Evolutionary conservation across 257 asterid genomes (phyloP).

Genomic region (Solanum appendiculatum): DNA sequence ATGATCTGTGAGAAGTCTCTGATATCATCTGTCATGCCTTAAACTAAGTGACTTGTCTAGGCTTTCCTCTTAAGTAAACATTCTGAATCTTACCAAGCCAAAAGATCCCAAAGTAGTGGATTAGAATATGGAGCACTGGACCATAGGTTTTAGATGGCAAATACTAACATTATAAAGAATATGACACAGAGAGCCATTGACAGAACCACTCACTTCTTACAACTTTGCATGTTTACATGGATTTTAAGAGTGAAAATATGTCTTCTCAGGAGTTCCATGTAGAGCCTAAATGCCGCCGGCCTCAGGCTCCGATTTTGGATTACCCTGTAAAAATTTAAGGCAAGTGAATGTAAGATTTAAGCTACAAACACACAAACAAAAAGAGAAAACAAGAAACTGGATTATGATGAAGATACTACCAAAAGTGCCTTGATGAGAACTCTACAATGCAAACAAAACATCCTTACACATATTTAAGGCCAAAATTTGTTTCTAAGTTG

Average conservation of each 20-base stretch:
- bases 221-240: constrained; percentile 38
- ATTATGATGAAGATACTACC: neutral
- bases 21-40: neutral
- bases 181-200: neutral
- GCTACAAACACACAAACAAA: neutral
- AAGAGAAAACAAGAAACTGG: neutral
- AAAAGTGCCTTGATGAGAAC: neutral
- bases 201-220: constrained; percentile 56
- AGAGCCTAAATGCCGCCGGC: constrained; percentile 88
- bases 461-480: neutral
- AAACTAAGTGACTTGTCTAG: neutral
- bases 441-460: neutral
- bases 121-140: neutral
- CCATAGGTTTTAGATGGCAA: neutral
- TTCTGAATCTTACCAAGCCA: neutral
- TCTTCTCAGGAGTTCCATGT: constrained; percentile 76
- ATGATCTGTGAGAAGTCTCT: neutral
- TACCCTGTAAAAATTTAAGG: constrained; percentile 41
- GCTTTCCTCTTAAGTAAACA: neutral
- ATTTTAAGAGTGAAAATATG: constrained; percentile 59
- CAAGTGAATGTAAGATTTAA: neutral
- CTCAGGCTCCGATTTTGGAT: constrained; percentile 54
- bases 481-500: neutral
- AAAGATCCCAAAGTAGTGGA: neutral
- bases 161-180: neutral